Evolutionary conservation across 768 basidiomycete species (phyloP).

Genomic region (Mycena rosella): DNA sequence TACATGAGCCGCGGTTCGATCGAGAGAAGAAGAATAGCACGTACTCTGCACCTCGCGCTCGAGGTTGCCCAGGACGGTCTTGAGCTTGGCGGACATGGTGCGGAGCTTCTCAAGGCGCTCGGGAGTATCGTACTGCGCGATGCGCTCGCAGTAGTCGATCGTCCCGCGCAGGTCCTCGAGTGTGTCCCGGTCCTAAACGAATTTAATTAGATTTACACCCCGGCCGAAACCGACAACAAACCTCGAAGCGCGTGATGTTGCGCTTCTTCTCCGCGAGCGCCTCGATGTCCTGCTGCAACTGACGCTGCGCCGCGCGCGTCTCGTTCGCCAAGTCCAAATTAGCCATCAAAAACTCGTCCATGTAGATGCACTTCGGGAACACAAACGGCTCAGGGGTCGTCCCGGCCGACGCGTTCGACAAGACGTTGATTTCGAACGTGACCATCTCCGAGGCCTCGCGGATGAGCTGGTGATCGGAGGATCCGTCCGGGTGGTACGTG

Average conservation of each 20-base stretch:
- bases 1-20: too few species aligned
- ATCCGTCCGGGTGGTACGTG: constrained; percentile 42
- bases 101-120: constrained; percentile 60
- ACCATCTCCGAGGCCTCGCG: constrained; percentile 73
- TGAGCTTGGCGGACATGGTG: constrained; percentile 63
- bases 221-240: constrained; percentile 47
- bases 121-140: constrained; percentile 63
- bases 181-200: constrained; percentile 68
- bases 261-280: constrained; percentile 60
- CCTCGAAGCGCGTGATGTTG: constrained; percentile 66
- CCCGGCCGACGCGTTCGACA: not conserved
- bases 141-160: constrained; percentile 77
- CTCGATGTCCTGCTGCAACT: constrained; percentile 62
- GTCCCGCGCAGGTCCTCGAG: constrained; percentile 71
- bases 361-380: constrained; percentile 75
- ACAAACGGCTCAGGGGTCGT: constrained; percentile 56
- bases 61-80: constrained; percentile 63
- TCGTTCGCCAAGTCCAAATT: constrained; percentile 62
- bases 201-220: not conserved
- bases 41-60: constrained; percentile 68
- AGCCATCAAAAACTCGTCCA: constrained; percentile 78
- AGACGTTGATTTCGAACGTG: constrained; percentile 60
- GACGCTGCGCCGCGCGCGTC: constrained; percentile 51
- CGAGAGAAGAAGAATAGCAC: not conserved
- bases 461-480: constrained; percentile 67